Evolutionary conservation across 1,284 basidiomycete genomes (phyloP).

Genomic region (Trametes versicolor): DNA sequence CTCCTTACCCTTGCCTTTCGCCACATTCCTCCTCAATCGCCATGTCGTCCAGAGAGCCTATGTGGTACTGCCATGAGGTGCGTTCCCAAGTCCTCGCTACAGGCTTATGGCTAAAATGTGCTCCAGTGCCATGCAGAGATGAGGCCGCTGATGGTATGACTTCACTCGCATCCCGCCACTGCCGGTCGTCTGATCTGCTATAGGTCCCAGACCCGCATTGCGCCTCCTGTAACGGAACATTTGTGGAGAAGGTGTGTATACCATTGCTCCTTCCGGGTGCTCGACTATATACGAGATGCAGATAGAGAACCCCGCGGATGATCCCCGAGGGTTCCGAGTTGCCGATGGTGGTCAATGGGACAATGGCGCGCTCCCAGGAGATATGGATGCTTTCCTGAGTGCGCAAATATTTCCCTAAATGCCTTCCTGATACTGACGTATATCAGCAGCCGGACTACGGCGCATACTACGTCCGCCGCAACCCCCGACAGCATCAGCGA

Average conservation of each 20-base stretch:
- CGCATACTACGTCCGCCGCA: constrained; percentile 18
- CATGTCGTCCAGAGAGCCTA: constrained; percentile 72
- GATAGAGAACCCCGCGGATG: constrained; percentile 78
- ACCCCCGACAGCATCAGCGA: constrained; percentile 6
- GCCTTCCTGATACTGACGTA: background rate
- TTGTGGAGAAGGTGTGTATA: constrained; percentile 75
- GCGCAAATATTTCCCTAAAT: constrained; percentile 29
- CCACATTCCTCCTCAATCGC: constrained; percentile 12
- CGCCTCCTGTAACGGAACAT: constrained; percentile 74
- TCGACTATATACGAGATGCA: constrained; percentile 41
- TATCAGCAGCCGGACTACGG: constrained; percentile 31
- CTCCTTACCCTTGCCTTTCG: constrained; percentile 10
- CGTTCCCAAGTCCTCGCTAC: constrained; percentile 32
- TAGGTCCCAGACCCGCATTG: constrained; percentile 82
- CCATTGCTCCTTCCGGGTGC: constrained; percentile 2
- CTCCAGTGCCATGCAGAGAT: constrained; percentile 80
- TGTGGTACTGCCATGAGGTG: constrained; percentile 85
- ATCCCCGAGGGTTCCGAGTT: constrained; percentile 71
- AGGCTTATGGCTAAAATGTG: constrained; percentile 21
- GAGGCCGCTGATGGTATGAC: constrained; percentile 78
- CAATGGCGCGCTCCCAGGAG: constrained; percentile 46
- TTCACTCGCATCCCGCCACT: background rate
- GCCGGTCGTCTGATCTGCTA: constrained; percentile 20
- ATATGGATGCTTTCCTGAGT: constrained; percentile 60
- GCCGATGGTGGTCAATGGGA: constrained; percentile 45